Base-by-base conservation (phyloP, 495 filamentous ascomycete genomes). In the Ascobolus immersus region DNA sequence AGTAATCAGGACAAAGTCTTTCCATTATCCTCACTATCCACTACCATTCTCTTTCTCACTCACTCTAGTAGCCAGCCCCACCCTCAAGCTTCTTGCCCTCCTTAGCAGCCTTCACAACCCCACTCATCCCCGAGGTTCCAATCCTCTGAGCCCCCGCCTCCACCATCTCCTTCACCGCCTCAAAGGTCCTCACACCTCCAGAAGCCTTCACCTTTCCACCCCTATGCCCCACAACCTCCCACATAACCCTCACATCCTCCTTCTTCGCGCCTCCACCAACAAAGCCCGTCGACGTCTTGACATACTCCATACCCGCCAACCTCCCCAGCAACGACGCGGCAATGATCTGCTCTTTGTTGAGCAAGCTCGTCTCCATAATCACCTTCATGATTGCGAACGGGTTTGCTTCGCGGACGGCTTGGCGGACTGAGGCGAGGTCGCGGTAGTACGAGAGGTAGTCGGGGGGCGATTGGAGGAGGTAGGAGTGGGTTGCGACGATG, bases 201-300 rank as follows among this genome's bases (percentile, higher is more conserved):
- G 65, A 70, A 11, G 72, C 71, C 48, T 76, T 77, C 13, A 77
- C 65, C 39, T 55, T 55, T 13, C 52, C 56, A n/a, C 59, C 49
- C n/a, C n/a, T n/a, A n/a, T n/a, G n/a, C n/a, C n/a, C n/a, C 33
- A 52, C 46, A 8, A 56, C 54, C 17, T 48, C 48, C 24, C 54
- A 54, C 71, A 77, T 76, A n/a, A 69, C 44, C 19, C 49, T 45
- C 15, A 77, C 66, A 46, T 66, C 49, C 28, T 63, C 57, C 4
- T 56, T 44, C 20, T 48, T 59, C 17, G 72, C 71, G 6, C 66
- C 68, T 10, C 53, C 53, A 3, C 70, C 71, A 37, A 58, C 56
- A 48, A 73, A 73, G 2, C 71, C 71, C 5, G 71, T 75, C 31
- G 64, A 71, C 9, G 71, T 76, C 52, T 77, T 76, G 29, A 77